Conservation (phyloP, 2,329 filamentous ascomycete species). For the Akanthomyces lecanii region DNA sequence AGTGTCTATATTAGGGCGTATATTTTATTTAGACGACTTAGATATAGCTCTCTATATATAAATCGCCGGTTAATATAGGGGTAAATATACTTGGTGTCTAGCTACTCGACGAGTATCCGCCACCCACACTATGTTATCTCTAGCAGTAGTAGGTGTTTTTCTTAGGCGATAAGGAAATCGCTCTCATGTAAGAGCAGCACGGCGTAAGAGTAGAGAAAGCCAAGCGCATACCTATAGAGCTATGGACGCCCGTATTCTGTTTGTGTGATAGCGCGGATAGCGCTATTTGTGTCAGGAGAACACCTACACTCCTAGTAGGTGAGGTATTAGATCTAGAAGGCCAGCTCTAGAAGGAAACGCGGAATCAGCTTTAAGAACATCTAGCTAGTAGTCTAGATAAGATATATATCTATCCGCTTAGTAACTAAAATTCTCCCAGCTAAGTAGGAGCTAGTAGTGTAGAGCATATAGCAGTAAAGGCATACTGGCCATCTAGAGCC, state of each 20-base stretch:
- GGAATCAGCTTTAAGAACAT: conserved; percentile 34
- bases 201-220: not conserved
- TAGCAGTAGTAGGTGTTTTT: not conserved
- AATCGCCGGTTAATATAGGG: not conserved
- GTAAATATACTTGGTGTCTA: not conserved
- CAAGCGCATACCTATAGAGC: not conserved
- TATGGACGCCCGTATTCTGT: not conserved
- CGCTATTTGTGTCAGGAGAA: not conserved
- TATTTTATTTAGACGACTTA: not conserved
- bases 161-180: not conserved
- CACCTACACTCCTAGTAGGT: not conserved
- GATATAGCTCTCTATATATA: not conserved
- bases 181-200: not conserved
- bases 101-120: not conserved
- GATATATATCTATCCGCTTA: conserved; percentile 31
- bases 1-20: not conserved
- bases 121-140: not conserved
- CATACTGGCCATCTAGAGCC: conserved; percentile 27
- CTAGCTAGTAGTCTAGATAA: conserved; percentile 24
- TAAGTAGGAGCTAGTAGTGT: conserved; percentile 21
- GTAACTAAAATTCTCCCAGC: conserved; percentile 26
- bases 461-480: conserved; percentile 25
- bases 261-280: conserved; percentile 22
- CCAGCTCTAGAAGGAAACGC: conserved; percentile 29
- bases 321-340: not conserved